Evolutionary conservation across 2,329 filamentous ascomycete genomes (phyloP).

Genomic region (Neonectria magnoliae): DNA sequence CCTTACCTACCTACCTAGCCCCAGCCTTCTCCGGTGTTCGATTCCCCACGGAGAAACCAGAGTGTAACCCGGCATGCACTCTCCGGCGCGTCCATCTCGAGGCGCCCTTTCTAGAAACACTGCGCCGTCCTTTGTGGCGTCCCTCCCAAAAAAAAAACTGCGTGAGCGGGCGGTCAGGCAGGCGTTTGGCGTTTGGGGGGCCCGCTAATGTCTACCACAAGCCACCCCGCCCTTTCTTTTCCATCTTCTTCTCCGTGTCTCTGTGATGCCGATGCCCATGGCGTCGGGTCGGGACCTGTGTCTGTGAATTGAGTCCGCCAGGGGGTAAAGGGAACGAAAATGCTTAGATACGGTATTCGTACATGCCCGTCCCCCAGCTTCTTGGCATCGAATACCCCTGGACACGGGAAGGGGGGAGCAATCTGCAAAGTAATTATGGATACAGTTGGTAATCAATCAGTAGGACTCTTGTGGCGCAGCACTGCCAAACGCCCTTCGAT

Average conservation of each 20-base stretch:
- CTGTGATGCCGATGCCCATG: background rate
- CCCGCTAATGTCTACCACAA: background rate
- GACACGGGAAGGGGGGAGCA: background rate
- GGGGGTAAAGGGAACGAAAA: too few species aligned
- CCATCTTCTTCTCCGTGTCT: background rate
- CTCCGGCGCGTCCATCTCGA: background rate
- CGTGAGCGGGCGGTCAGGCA: background rate
- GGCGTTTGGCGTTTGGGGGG: background rate
- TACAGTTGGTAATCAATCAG: background rate
- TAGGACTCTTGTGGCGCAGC: background rate
- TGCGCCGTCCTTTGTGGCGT: background rate
- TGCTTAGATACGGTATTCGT: too few species aligned
- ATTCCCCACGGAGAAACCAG: too few species aligned
- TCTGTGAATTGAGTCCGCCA: background rate
- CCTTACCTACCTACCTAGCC: background rate
- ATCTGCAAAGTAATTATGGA: background rate
- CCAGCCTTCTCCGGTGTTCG: too few species aligned
- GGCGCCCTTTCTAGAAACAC: background rate
- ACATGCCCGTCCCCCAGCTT: background rate
- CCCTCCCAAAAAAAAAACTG: background rate
- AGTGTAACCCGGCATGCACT: too few species aligned
- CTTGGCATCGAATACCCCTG: background rate
- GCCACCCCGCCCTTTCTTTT: background rate
- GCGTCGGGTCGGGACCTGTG: background rate
- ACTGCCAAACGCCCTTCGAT: background rate